phyloP scores from a whole-genome alignment of 768 basidiomycete species.

The Myochromella boudieri region DNA sequence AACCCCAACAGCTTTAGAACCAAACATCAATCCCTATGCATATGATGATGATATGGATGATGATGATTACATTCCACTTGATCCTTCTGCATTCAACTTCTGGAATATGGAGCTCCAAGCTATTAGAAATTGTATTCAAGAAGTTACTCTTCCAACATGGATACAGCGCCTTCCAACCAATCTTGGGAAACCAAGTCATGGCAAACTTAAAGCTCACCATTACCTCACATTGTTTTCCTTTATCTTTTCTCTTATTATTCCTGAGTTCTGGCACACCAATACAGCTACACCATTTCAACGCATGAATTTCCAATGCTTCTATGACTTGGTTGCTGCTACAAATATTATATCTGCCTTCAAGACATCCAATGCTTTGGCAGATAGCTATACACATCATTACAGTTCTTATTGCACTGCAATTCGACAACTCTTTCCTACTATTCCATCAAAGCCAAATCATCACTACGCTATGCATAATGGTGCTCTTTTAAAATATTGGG shows the following conservation, averaged over 20 bases:
- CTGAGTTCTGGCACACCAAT: slow-evolving; percentile 24
- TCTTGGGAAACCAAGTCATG: slow-evolving; percentile 29
- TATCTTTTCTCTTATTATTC: too few relatives aligned
- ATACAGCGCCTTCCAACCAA: slow-evolving; percentile 27
- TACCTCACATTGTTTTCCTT: slow-evolving; percentile 1
- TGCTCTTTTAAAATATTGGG: too few relatives aligned
- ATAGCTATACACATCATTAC: slow-evolving; percentile 1
- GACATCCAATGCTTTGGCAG: slow-evolving; percentile 12
- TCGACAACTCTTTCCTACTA: slow-evolving; percentile 19
- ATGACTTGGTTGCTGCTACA: slow-evolving; percentile 23
- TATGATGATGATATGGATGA: slow-evolving; percentile 12
- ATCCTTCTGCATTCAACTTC: neutral
- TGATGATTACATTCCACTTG: slow-evolving; percentile 1
- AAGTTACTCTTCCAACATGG: slow-evolving; percentile 5
- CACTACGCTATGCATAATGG: slow-evolving; percentile 35
- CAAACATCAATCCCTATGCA: neutral
- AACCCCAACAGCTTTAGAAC: neutral
- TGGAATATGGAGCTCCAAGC: slow-evolving; percentile 11
- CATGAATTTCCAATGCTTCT: slow-evolving; percentile 19
- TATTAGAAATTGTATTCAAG: too few relatives aligned
- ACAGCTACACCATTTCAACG: neutral
- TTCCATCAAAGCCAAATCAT: slow-evolving; percentile 27
- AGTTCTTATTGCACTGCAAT: slow-evolving; percentile 10
- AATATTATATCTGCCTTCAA: slow-evolving; percentile 26
- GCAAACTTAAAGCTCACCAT: slow-evolving; percentile 17